A percentile compares a stretch with the other conserved stretches of the same genome.
Conservation (phyloP, 495 filamentous ascomycete species). For the Aspergillus bridgeri region DNA sequence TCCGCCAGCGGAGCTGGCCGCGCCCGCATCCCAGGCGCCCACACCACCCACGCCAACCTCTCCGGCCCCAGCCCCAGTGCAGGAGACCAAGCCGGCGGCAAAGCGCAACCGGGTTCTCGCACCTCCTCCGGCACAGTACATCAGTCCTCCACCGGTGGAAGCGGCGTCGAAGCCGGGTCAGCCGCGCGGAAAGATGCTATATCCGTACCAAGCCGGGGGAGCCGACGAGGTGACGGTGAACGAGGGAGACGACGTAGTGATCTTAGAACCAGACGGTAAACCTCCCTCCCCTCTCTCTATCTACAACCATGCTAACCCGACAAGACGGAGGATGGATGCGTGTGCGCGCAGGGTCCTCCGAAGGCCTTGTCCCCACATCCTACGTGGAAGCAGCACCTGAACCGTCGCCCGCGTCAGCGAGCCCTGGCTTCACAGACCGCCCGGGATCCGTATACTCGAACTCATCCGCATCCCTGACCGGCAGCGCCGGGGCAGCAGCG, state of each 20-base stretch:
- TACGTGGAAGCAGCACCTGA: constrained; percentile 64
- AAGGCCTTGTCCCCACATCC: constrained; percentile 82
- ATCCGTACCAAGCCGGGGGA: constrained; percentile 72
- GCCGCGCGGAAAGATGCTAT: constrained; percentile 82
- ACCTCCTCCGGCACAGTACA: constrained; percentile 79
- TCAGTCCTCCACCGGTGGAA: constrained; percentile 55
- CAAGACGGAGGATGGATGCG: constrained; percentile 91
- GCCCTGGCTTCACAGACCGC: constrained; percentile 42
- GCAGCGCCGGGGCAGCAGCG: constrained; percentile 36
- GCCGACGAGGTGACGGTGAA: constrained; percentile 77
- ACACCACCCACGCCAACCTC: constrained; percentile 12
- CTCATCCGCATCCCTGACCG: constrained; percentile 68
- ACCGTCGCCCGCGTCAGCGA: constrained; percentile 37
- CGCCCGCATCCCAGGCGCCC: constrained; percentile 30
- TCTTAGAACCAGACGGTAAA: constrained; percentile 89
- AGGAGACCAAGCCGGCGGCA: constrained; percentile 37
- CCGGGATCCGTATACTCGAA: constrained; percentile 72
- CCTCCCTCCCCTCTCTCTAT: constrained; percentile 7
- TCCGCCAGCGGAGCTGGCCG: constrained; percentile 16
- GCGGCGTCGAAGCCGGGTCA: constrained; percentile 45
- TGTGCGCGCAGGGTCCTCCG: constrained; percentile 61
- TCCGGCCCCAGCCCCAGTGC: constrained; percentile 24
- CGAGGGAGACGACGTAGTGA: constrained; percentile 69
- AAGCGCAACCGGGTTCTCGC: constrained; percentile 74
- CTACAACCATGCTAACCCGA: background rate